Conservation (phyloP, 768 basidiomycete species). For the Scleroderma citrinum region DNA sequence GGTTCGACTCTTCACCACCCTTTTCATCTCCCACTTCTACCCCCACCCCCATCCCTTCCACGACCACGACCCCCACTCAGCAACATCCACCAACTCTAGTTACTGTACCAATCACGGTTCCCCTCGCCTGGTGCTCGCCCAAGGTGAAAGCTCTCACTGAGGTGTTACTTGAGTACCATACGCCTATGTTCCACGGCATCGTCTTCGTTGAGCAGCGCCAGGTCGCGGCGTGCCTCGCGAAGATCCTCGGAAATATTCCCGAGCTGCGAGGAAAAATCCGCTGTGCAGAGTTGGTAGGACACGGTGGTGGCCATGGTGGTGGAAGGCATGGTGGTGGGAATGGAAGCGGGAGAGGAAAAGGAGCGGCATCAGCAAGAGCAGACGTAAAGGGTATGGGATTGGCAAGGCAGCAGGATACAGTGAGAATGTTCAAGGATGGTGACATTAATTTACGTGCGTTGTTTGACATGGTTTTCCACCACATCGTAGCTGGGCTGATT, state of each 20-base stretch:
- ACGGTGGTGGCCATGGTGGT: conserved; percentile 46
- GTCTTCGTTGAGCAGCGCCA: conserved; percentile 87
- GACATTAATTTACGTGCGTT: conserved; percentile 63
- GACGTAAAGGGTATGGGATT: conserved; percentile 47
- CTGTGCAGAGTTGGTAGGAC: conserved; percentile 66
- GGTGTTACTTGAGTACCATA: conserved; percentile 50
- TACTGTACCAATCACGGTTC: conserved; percentile 36
- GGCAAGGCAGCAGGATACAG: conserved; percentile 50
- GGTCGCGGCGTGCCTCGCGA: conserved; percentile 63
- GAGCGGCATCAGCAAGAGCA: conserved; percentile 19
- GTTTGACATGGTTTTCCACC: not conserved
- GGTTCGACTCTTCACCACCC: conserved; percentile 30
- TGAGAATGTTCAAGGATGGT: conserved; percentile 59
- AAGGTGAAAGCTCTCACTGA: conserved; percentile 63
- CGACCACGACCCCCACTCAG: not conserved
- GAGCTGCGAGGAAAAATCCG: conserved; percentile 51
- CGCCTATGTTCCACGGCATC: conserved; percentile 66
- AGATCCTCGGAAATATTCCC: conserved; percentile 55
- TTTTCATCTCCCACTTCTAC: not conserved
- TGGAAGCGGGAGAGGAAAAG: conserved; percentile 14
- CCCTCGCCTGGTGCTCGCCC: conserved; percentile 64
- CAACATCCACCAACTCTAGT: not conserved
- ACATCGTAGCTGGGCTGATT: not conserved
- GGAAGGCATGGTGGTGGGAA: conserved; percentile 24
- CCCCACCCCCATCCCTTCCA: conserved; percentile 10